Conservation (phyloP, 805 yeast species). For the Yamadazyma scolyti region DNA sequence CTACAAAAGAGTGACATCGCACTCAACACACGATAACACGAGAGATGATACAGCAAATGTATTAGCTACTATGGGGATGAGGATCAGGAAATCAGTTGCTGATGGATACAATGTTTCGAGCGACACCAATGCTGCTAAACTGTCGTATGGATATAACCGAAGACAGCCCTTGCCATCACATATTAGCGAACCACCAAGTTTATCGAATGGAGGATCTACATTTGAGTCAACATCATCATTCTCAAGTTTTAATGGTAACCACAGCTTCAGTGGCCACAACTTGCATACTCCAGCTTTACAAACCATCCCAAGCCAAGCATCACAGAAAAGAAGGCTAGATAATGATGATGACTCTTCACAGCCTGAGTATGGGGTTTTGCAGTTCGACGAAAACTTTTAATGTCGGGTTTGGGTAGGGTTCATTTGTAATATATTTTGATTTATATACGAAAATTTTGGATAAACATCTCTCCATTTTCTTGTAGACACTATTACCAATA, state of each 20-base stretch:
- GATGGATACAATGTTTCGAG: conserved; percentile 47
- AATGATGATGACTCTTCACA: conserved; percentile 4
- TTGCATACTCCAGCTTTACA: conserved; percentile 1
- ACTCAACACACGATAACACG: conserved; percentile 2
- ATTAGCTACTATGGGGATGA: conserved; percentile 62
- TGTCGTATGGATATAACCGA: not conserved
- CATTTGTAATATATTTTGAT: no score
- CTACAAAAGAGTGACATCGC: conserved; percentile 1
- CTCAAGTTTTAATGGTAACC: conserved; percentile 2
- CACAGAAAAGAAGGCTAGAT: conserved; percentile 6
- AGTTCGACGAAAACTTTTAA: conserved; percentile 49
- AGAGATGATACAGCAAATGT: conserved; percentile 14
- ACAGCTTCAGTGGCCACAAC: no score
- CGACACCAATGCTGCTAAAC: conserved; percentile 1
- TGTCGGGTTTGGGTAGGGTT: no score
- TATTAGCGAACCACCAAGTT: conserved; percentile 41
- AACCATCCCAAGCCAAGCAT: conserved; percentile 1
- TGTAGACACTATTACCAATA: no score
- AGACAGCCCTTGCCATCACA: conserved; percentile 42
- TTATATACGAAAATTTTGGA: no score
- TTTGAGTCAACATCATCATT: conserved; percentile 21
- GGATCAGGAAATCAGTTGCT: conserved; percentile 63
- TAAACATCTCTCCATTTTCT: no score
- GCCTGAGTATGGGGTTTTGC: conserved; percentile 38
- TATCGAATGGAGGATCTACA: conserved; percentile 42